Percentiles rank a stretch among this genome's conserved stretches.
Conservation (phyloP, 352 stramenopile genomes). For the Phytophthora tentaculata region DNA sequence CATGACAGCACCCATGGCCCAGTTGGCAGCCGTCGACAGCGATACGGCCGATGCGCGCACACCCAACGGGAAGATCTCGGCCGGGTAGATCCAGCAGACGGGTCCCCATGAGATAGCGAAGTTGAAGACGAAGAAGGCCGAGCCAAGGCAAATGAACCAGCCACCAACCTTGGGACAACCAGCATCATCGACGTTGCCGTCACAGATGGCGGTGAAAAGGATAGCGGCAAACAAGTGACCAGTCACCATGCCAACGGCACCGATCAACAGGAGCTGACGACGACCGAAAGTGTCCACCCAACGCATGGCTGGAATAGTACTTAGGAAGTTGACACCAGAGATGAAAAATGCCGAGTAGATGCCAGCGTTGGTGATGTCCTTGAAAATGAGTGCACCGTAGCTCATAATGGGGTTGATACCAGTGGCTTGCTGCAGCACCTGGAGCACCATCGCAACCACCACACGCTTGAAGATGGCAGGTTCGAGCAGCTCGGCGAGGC, state of each 20-base stretch:
- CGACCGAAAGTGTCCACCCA: conserved; percentile 54
- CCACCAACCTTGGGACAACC: conserved; percentile 39
- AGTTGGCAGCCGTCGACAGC: conserved; percentile 56
- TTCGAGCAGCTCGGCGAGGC: conserved; percentile 42
- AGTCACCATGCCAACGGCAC: conserved; percentile 48
- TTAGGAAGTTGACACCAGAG: conserved; percentile 53
- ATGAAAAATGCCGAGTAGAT: conserved; percentile 52
- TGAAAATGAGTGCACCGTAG: conserved; percentile 57
- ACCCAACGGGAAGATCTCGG: conserved; percentile 45
- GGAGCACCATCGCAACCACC: conserved; percentile 50
- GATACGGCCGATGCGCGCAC: conserved; percentile 53
- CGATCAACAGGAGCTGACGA: conserved; percentile 46
- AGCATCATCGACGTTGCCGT: conserved; percentile 41
- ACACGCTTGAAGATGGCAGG: conserved; percentile 45
- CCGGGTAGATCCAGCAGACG: conserved; percentile 50
- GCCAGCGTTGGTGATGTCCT: conserved; percentile 48
- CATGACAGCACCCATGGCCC: conserved; percentile 60
- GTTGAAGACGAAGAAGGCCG: conserved; percentile 49
- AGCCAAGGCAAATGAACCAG: conserved; percentile 13
- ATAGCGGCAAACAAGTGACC: conserved; percentile 47
- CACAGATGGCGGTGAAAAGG: conserved; percentile 46
- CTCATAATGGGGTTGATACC: conserved; percentile 60
- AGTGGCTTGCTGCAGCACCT: conserved; percentile 54
- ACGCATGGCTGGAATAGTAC: conserved; percentile 57
- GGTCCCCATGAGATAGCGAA: conserved; percentile 48